These are phyloP conservation scores for Cichorium intybus DNA, from an alignment of 140 eudicot genomes.

Conservation along the genomic window DNA sequence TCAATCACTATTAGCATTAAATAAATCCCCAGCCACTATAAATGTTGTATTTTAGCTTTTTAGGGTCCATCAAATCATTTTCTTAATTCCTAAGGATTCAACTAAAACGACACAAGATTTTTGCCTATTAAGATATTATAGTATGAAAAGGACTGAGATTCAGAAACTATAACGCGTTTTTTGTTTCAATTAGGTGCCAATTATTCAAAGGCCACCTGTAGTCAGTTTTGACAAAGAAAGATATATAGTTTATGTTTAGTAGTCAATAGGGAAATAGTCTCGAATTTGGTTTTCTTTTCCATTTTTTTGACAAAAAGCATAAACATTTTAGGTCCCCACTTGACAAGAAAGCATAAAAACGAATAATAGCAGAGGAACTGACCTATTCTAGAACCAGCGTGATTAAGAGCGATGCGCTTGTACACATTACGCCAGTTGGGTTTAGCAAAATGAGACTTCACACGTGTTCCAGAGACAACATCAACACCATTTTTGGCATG, in stretches of 20 bases:
- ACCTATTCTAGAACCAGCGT: constrained; percentile 52
- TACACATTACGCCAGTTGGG: constrained; percentile 70
- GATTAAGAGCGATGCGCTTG: constrained; percentile 62
- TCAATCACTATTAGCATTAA: constrained; percentile 18
- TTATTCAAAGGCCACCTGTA: constrained; percentile 11
- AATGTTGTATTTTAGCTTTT: constrained; percentile 20
- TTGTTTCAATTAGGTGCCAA: constrained; percentile 1
- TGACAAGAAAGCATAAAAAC: not conserved
- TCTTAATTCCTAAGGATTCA: constrained; percentile 9
- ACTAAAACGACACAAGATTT: not conserved
- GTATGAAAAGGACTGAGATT: constrained; percentile 18
- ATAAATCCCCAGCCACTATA: constrained; percentile 1
- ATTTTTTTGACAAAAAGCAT: not conserved
- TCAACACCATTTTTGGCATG: constrained; percentile 82
- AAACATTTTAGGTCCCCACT: constrained; percentile 1
- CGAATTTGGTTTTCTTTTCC: constrained; percentile 10
- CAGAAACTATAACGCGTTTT: constrained; percentile 28
- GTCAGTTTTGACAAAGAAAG: not conserved
- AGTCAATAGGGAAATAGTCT: constrained; percentile 16
- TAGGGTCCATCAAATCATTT: constrained; percentile 1
- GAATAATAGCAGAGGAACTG: constrained; percentile 25
- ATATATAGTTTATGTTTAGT: constrained; percentile 5
- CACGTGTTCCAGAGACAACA: constrained; percentile 70
- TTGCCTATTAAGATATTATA: constrained; percentile 11
- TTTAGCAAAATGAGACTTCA: constrained; percentile 82